Conservation (phyloP, 495 filamentous ascomycete genomes). For the Hypoxylon lienhwacheense region DNA sequence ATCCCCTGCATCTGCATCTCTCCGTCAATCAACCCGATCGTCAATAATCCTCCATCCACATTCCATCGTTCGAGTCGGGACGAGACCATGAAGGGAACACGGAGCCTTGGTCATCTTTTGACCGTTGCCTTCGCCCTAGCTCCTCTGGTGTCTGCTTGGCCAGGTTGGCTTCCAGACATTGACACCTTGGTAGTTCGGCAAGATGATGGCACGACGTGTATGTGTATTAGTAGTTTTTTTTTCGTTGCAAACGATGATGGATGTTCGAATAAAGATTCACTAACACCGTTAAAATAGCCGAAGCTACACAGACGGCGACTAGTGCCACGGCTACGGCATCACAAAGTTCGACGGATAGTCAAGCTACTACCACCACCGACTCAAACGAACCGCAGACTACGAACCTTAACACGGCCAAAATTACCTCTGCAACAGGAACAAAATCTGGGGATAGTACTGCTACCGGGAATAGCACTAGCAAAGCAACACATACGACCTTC, state of each 20-base stretch:
- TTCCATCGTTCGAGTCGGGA: conserved; percentile 14
- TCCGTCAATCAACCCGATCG: conserved; percentile 3
- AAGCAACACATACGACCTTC: conserved; percentile 55
- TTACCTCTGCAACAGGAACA: conserved; percentile 4
- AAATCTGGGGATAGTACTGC: conserved; percentile 16
- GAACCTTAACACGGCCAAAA: conserved; percentile 44
- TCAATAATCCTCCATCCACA: conserved; percentile 8
- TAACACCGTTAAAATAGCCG: conserved; percentile 17
- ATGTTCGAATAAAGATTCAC: conserved; percentile 3
- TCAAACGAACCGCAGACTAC: conserved; percentile 15
- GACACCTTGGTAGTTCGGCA: conserved; percentile 24
- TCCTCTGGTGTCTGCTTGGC: conserved; percentile 29
- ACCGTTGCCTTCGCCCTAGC: conserved; percentile 25
- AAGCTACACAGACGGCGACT: conserved; percentile 24
- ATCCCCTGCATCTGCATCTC: conserved; percentile 12
- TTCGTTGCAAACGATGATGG: background rate
- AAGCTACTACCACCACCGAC: conserved; percentile 13
- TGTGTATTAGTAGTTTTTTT: conserved; percentile 20
- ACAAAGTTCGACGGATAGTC: conserved; percentile 1
- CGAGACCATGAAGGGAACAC: conserved; percentile 27
- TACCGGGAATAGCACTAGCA: conserved; percentile 41
- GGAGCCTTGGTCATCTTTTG: conserved; percentile 29
- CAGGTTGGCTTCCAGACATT: conserved; percentile 27
- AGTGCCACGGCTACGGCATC: background rate
- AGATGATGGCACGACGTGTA: conserved; percentile 33